These are phyloP conservation scores for Quercus robur DNA, from an alignment of 306 rosid genomes.

Conservation along the genomic window DNA sequence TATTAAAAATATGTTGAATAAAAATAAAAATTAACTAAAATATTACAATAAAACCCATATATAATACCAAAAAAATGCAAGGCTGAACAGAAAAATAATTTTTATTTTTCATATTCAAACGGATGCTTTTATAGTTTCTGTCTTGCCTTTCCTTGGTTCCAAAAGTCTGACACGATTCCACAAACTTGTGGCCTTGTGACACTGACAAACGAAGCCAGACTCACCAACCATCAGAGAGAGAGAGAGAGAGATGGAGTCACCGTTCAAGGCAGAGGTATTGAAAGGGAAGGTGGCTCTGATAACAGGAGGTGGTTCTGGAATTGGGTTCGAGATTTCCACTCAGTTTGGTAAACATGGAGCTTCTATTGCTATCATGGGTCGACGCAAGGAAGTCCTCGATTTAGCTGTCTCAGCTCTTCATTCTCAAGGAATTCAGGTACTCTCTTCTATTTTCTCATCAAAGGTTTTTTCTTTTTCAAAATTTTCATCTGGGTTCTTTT, in stretches of 20 bases:
- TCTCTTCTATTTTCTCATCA: neutral
- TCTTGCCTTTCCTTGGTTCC: too few relatives aligned
- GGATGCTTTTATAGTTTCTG: too few relatives aligned
- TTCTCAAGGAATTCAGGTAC: slow-evolving; percentile 60
- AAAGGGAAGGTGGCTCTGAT: slow-evolving; percentile 82
- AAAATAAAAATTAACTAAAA: too few relatives aligned
- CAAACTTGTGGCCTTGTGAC: neutral
- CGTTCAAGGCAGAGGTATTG: slow-evolving; percentile 54
- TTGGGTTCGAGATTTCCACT: slow-evolving; percentile 72
- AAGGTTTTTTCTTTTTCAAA: too few relatives aligned
- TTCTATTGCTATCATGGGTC: slow-evolving; percentile 82
- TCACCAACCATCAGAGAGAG: neutral
- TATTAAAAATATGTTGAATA: too few relatives aligned
- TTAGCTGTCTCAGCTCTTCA: slow-evolving; percentile 68
- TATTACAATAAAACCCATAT: too few relatives aligned
- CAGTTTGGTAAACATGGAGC: slow-evolving; percentile 94
- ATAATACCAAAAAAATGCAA: too few relatives aligned
- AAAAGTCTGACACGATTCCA: too few relatives aligned
- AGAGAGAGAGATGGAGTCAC: slow-evolving; percentile 42
- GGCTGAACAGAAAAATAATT: too few relatives aligned
- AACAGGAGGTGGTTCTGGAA: slow-evolving; percentile 95
- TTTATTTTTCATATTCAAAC: too few relatives aligned
- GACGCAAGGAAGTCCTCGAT: slow-evolving; percentile 66
- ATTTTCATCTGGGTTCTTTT: neutral
- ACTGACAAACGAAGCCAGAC: neutral